Base-by-base conservation (phyloP, 2,329 filamentous ascomycete genomes). In the Pyrenophora graminea region DNA sequence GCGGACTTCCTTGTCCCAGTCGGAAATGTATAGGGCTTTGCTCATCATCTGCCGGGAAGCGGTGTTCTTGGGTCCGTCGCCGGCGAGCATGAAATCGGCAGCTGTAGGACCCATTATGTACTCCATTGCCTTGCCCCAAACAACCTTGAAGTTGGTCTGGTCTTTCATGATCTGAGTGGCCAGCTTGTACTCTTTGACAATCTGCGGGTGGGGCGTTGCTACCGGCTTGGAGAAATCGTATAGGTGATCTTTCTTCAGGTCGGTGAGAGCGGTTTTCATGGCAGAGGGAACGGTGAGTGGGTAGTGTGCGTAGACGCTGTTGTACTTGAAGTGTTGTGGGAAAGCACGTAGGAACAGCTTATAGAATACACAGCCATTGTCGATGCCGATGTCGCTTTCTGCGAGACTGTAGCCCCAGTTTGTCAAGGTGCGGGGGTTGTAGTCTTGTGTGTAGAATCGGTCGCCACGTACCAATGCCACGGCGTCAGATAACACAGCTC, bases 331-430 rank as follows among this genome's bases (percentile, higher is more conserved):
- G 74, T 91, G 87, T 58, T 88, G 81, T 1, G 90, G 91, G 78
- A 95, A 91, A 0, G 89, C 88, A 4, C 87, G 83, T 31, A 90
- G 78, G 68, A 92, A 87, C 31, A 95, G 80, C 77, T 94, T 95
- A 79, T 92, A 91, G 73, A 93, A 89, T 10, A 91, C 84, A 61
- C 88, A 91, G 39, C 91, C 90, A 67, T 94, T 86, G 72, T 94
- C 89, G 58, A 93, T 74, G 51, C 82, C 84, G 18, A 86, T 74
- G 61, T 95, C 89, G 48, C 87, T 90, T 17, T 88, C 80, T 3
- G 83, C 87, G 67, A 91, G 87, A 47, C 85, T 84, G 76, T 84
- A 93, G 17, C 90, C 90, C 90, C 90, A 96, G 74, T 90, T 91
- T 1, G 90, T 95, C 39, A 95, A 74, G 61, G 85, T 84, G 7